Percentiles rank a stretch among this genome's conserved stretches.
Conservation (phyloP, 2,329 filamentous ascomycete genomes). For the Aspergillus bombycis region DNA sequence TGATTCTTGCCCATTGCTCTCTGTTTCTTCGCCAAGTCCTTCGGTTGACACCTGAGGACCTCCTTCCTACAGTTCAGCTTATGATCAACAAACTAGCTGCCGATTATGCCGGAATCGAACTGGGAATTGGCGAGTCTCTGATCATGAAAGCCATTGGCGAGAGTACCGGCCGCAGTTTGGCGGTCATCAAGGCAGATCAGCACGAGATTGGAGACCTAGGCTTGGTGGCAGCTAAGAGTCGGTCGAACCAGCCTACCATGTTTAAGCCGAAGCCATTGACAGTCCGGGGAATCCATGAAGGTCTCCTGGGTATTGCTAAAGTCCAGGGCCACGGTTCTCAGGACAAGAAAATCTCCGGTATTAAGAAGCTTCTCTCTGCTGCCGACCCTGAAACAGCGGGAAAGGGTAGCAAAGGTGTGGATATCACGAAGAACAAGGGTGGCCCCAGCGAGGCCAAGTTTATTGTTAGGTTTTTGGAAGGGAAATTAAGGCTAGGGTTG, state of each 20-base stretch:
- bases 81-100: conserved; percentile 99
- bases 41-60: conserved; percentile 81
- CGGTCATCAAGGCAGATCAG: conserved; percentile 92
- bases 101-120: conserved; percentile 92
- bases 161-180: conserved; percentile 82
- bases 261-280: conserved; percentile 95
- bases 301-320: conserved; percentile 85
- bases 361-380: conserved; percentile 94
- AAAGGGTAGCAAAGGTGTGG: conserved; percentile 67
- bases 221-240: conserved; percentile 91
- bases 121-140: conserved; percentile 96
- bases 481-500: conserved; percentile 86
- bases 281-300: conserved; percentile 81
- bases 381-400: conserved; percentile 74
- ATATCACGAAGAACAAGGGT: conserved; percentile 90
- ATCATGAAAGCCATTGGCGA: conserved; percentile 99
- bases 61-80: conserved; percentile 84
- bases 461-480: conserved; percentile 88
- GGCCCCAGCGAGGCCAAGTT: conserved; percentile 94
- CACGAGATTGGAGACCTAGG: conserved; percentile 96
- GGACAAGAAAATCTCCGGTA: conserved; percentile 85
- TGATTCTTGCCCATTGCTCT: conserved; percentile 87
- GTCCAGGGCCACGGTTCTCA: conserved; percentile 85
- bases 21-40: conserved; percentile 93
- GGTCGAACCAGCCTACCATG: conserved; percentile 95